Evolutionary conservation across 2,329 filamentous ascomycete species (phyloP).

Genomic region (Thielaviopsis euricoi): DNA sequence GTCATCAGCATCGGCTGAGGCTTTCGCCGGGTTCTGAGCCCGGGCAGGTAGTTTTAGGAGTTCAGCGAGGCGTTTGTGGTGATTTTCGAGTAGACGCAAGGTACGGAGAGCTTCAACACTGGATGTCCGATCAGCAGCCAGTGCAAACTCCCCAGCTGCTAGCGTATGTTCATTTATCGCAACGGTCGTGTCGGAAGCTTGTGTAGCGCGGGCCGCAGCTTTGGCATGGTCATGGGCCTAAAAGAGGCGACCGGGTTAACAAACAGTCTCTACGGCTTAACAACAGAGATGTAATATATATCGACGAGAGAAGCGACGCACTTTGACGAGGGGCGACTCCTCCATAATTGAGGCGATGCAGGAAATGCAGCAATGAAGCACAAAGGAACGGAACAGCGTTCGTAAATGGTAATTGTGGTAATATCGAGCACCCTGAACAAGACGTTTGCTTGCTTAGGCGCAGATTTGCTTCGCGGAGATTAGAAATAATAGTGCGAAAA

Average conservation of each 20-base stretch:
- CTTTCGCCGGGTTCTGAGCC: slow-evolving; percentile 31
- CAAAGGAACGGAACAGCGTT: not conserved
- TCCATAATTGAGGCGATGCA: slow-evolving; percentile 38
- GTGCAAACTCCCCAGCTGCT: slow-evolving; percentile 77
- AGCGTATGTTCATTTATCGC: slow-evolving; percentile 78
- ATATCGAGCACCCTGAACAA: no score
- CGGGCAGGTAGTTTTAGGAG: slow-evolving; percentile 63
- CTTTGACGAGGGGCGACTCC: slow-evolving; percentile 49
- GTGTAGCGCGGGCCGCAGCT: slow-evolving; percentile 61
- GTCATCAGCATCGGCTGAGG: slow-evolving; percentile 18
- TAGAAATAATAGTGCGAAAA: no score
- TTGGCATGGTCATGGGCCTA: slow-evolving; percentile 80
- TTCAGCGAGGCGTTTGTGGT: slow-evolving; percentile 70
- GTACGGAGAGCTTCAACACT: slow-evolving; percentile 64
- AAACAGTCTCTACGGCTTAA: not conserved
- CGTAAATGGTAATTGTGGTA: not conserved
- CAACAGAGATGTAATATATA: not conserved
- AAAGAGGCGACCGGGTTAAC: slow-evolving; percentile 13
- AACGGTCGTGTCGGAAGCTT: slow-evolving; percentile 58
- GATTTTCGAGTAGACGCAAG: slow-evolving; percentile 67
- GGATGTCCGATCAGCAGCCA: slow-evolving; percentile 56
- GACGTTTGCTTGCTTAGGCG: no score
- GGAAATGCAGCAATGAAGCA: not conserved
- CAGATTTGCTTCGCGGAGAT: no score
- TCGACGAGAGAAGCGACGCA: slow-evolving; percentile 19